A percentile compares a stretch with the other conserved stretches of the same genome.
phyloP scores from a whole-genome alignment of 345 rosid genomes.

The rapeseed (Brassica napus) region DNA sequence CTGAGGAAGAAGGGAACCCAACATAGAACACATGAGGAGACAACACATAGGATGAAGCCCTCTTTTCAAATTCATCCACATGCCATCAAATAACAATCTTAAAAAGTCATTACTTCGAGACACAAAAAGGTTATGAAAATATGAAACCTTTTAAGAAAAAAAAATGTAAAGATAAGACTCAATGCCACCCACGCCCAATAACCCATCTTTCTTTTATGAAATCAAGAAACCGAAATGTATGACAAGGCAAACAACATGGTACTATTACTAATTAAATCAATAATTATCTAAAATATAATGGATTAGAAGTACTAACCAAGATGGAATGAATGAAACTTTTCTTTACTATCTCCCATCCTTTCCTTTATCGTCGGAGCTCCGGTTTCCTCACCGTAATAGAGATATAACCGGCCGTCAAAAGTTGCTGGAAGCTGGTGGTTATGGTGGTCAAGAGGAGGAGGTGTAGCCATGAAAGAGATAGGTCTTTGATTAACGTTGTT shows the following conservation, averaged over 20 bases:
- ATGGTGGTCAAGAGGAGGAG: conserved; percentile 56
- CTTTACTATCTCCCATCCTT: conserved; percentile 70
- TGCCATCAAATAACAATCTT: conserved; percentile 9
- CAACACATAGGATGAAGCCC: conserved; percentile 52
- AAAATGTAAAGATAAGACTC: conserved; percentile 5
- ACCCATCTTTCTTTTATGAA: conserved; percentile 41
- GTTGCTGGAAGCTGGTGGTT: conserved; percentile 62
- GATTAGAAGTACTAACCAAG: conserved; percentile 48
- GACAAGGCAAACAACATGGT: conserved; percentile 31
- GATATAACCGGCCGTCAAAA: conserved; percentile 35
- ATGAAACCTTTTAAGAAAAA: neutral
- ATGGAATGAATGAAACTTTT: conserved; percentile 25
- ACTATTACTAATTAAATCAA: conserved; percentile 21
- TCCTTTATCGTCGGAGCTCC: conserved; percentile 67
- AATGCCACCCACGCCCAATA: conserved; percentile 37
- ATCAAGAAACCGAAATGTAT: conserved; percentile 45
- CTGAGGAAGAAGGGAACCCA: conserved; percentile 68
- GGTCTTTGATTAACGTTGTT: conserved; percentile 66
- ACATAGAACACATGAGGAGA: conserved; percentile 67
- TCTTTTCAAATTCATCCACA: conserved; percentile 36
- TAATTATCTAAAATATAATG: neutral
- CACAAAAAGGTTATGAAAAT: conserved; percentile 9
- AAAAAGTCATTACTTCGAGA: conserved; percentile 32
- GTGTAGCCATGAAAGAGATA: conserved; percentile 59
- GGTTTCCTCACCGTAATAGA: conserved; percentile 57